Evolutionary conservation across 306 rosid genomes (phyloP).

Genomic region (Hylodesmum podocarpum): DNA sequence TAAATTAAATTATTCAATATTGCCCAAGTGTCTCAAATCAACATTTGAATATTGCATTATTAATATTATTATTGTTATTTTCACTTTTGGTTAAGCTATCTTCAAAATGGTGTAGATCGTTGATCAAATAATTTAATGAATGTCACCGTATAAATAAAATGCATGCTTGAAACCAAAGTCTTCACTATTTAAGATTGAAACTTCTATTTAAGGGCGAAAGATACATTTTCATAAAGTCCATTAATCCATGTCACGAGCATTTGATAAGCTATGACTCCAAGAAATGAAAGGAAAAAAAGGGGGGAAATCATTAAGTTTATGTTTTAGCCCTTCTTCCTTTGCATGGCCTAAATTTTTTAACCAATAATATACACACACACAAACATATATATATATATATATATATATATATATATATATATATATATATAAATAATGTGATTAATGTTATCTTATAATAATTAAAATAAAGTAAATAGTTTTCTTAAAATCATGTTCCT

Average conservation of each 20-base stretch:
- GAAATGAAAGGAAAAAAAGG: background rate
- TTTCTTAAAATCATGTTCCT: no score
- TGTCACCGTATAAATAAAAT: background rate
- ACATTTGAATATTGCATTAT: background rate
- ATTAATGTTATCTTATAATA: no score
- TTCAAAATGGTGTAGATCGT: background rate
- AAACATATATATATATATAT: no score
- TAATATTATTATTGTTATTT: background rate
- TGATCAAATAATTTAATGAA: background rate
- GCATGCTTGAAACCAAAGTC: background rate
- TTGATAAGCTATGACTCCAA: background rate
- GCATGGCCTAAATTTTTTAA: no score
- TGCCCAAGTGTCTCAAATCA: background rate
- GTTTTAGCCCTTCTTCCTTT: no score
- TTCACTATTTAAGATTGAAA: background rate
- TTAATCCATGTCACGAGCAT: background rate
- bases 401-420: no score
- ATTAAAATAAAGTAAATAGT: no score
- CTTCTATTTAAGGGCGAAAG: background rate
- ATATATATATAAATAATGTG: no score
- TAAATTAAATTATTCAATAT: background rate
- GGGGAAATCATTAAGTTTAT: no score
- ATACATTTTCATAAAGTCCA: background rate
- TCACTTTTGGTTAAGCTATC: background rate
- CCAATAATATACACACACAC: no score